Percentiles rank a stretch among this genome's conserved stretches.
Conservation (phyloP, 441 rosid species). For the Capsella rubella region DNA sequence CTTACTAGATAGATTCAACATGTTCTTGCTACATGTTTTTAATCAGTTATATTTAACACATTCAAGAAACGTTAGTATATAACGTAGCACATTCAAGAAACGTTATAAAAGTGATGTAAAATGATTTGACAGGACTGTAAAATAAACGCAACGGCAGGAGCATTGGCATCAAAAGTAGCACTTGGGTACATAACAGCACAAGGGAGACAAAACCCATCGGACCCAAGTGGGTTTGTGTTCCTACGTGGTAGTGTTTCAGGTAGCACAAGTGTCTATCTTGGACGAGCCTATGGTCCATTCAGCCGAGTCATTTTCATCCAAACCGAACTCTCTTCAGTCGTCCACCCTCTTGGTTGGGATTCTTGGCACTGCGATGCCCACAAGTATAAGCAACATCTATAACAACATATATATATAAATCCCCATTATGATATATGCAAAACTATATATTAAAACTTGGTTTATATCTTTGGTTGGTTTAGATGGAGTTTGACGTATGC, state of each 20-base stretch:
- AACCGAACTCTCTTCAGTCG: constrained; percentile 39
- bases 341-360: constrained; percentile 56
- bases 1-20: too few relatives aligned
- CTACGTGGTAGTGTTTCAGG: constrained; percentile 42
- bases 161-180: not conserved
- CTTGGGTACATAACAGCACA: constrained; percentile 59
- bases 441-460: not conserved
- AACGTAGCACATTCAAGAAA: too few relatives aligned
- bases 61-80: too few relatives aligned
- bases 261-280: constrained; percentile 43
- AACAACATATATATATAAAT: too few relatives aligned
- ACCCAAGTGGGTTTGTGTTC: constrained; percentile 57
- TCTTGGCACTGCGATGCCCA: constrained; percentile 51
- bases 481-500: constrained; percentile 44
- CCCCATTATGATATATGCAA: not conserved
- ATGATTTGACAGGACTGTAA: constrained; percentile 41
- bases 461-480: not conserved
- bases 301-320: constrained; percentile 54
- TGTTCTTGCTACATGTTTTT: too few relatives aligned
- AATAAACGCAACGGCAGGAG: constrained; percentile 48
- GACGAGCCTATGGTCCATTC: constrained; percentile 56
- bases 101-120: too few relatives aligned
- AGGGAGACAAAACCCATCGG: constrained; percentile 10
- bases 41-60: too few relatives aligned
- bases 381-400: constrained; percentile 52